Percentiles rank a stretch among this genome's conserved stretches.
phyloP scores from a whole-genome alignment of 2,329 filamentous ascomycete species.

The Ceratocystiopsis minuta region DNA sequence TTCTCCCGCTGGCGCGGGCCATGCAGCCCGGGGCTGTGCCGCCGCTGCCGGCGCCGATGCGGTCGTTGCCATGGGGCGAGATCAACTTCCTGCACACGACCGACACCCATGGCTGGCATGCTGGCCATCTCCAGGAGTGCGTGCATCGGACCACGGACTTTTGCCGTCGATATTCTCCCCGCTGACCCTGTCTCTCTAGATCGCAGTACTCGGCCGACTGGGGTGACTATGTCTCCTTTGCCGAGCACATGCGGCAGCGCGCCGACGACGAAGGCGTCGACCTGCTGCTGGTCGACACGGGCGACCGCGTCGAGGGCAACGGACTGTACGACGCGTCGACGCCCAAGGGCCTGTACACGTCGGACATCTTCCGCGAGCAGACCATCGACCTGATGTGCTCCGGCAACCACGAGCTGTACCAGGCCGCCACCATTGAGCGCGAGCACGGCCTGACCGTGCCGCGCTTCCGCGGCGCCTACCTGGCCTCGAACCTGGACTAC shows the following conservation, averaged over 20 bases:
- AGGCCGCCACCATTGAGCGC: slow-evolving; percentile 54
- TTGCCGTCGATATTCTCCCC: too few species aligned
- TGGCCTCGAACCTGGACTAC: slow-evolving; percentile 89
- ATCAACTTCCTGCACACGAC: slow-evolving; percentile 96
- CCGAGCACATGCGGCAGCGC: slow-evolving; percentile 59
- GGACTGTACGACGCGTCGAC: slow-evolving; percentile 80
- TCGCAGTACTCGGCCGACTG: slow-evolving; percentile 89
- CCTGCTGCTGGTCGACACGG: slow-evolving; percentile 84
- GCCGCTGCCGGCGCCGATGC: slow-evolving; percentile 63
- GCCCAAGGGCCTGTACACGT: slow-evolving; percentile 77
- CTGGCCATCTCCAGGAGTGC: slow-evolving; percentile 79
- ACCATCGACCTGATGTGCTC: slow-evolving; percentile 68
- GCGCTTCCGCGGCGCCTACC: slow-evolving; percentile 61
- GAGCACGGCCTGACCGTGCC: slow-evolving; percentile 70
- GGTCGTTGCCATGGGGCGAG: slow-evolving; percentile 77
- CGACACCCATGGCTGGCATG: slow-evolving; percentile 91
- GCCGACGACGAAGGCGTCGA: slow-evolving; percentile 68
- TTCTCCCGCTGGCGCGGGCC: slow-evolving; percentile 20
- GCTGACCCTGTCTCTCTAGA: slow-evolving; percentile 22
- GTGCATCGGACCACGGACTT: slow-evolving; percentile 10
- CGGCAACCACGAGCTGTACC: slow-evolving; percentile 93
- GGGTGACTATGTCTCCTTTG: slow-evolving; percentile 94
- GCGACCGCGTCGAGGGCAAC: slow-evolving; percentile 83
- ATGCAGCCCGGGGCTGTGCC: slow-evolving; percentile 66
- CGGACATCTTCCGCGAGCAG: slow-evolving; percentile 71